Conservation (phyloP, 2,329 filamentous ascomycete genomes). For the Fusarium aywerte region DNA sequence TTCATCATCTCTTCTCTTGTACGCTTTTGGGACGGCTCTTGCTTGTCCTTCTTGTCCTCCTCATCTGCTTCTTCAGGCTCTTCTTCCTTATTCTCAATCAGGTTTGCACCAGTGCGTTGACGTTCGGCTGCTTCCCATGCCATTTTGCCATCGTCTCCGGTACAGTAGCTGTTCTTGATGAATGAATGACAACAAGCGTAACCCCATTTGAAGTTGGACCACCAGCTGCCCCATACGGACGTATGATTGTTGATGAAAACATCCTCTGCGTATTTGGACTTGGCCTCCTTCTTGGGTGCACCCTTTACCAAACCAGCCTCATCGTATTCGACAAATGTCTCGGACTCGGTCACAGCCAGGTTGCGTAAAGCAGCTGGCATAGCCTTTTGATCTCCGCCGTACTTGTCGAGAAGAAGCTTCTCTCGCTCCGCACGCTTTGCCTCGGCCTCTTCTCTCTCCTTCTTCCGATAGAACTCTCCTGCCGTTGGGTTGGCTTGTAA, state of each 20-base stretch:
- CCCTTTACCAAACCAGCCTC: slow-evolving; percentile 90
- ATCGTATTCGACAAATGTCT: slow-evolving; percentile 93
- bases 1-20: slow-evolving; percentile 81
- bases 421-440: slow-evolving; percentile 73
- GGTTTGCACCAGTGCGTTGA: slow-evolving; percentile 61
- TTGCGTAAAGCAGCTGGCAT: slow-evolving; percentile 72
- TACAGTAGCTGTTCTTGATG: slow-evolving; percentile 97
- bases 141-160: slow-evolving; percentile 84
- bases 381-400: slow-evolving; percentile 72
- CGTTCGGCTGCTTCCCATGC: slow-evolving; percentile 82
- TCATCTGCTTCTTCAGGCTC: slow-evolving; percentile 45
- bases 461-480: slow-evolving; percentile 84
- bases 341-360: slow-evolving; percentile 79
- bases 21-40: slow-evolving; percentile 69
- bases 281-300: slow-evolving; percentile 77
- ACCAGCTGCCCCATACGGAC: slow-evolving; percentile 96
- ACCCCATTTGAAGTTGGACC: slow-evolving; percentile 94
- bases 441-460: slow-evolving; percentile 78
- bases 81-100: slow-evolving; percentile 51
- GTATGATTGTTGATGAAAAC: slow-evolving; percentile 90
- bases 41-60: slow-evolving; percentile 48
- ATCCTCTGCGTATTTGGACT: slow-evolving; percentile 93
- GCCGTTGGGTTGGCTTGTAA: slow-evolving; percentile 96
- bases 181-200: slow-evolving; percentile 95
- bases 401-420: slow-evolving; percentile 81